These are phyloP conservation scores for Fusarium gaditjirri DNA, from an alignment of 2,329 filamentous ascomycete genomes.

Conservation along the genomic window DNA sequence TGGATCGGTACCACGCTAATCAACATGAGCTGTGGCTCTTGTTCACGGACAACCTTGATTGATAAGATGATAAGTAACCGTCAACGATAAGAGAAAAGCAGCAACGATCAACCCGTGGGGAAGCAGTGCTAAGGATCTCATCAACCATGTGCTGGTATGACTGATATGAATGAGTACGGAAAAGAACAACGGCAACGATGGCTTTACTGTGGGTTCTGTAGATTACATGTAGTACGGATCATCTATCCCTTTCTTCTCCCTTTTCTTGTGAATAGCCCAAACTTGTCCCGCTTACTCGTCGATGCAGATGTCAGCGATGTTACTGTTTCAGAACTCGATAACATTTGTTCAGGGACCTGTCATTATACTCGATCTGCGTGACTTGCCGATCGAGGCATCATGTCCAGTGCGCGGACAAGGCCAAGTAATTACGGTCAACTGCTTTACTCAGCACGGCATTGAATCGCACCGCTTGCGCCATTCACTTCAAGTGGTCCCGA, in stretches of 20 bases:
- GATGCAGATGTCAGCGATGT: neutral
- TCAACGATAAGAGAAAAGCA: slow-evolving; percentile 5
- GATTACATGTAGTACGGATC: neutral
- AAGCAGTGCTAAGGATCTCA: neutral
- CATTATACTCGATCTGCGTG: slow-evolving; percentile 9
- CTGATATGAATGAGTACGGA: neutral
- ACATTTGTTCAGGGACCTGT: neutral
- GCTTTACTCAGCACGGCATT: slow-evolving; percentile 38
- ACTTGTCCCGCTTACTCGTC: neutral
- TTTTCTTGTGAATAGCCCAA: neutral
- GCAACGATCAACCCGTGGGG: slow-evolving; percentile 19
- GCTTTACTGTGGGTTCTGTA: neutral
- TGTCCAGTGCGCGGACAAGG: neutral
- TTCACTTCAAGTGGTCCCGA: slow-evolving; percentile 32
- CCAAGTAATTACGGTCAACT: slow-evolving; percentile 7
- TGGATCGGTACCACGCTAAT: neutral
- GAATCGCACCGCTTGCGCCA: slow-evolving; percentile 40
- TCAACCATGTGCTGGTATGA: slow-evolving; percentile 13
- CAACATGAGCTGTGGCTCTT: neutral
- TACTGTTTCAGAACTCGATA: neutral
- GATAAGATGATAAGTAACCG: slow-evolving; percentile 22
- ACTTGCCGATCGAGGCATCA: slow-evolving; percentile 26
- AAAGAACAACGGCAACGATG: neutral
- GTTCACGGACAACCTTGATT: neutral
- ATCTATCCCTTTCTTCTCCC: neutral